Base-by-base conservation (phyloP, 192 early-diverging fungal species). In the Coemansia sp. region DNA sequence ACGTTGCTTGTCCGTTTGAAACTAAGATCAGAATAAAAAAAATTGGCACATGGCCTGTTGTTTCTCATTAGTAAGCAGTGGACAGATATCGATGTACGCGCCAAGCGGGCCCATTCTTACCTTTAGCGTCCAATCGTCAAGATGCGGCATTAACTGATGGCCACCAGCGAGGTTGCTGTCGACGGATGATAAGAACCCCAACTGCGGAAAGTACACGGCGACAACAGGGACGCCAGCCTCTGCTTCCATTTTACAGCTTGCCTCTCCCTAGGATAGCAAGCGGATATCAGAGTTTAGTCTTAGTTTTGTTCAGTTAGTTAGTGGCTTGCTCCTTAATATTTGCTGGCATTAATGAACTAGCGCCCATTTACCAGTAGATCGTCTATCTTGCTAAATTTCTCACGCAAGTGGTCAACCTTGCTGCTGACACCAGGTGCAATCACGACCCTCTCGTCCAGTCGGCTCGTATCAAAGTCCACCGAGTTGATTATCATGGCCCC, bases 171-270 rank as follows among this genome's bases (percentile, higher is more conserved):
- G 52, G 0, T 53, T 10, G 5, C 66, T 60, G 15, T 83, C 76
- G 36, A 83, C 66, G 8, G 81, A 83, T 1, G 81, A 77, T 16
- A 83, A 39, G 57, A 83, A 83, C 5, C 81, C 81, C n/a, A 83
- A 73, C 61, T 83, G 81, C 15, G 81, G 81, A 40, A 74, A 83
- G 31, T 83, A 83, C 0, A 83, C 76, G 0, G 75, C 81, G 15
- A 75, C 63, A 8, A 83, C 81, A 2, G 81, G 76, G 0, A 78
- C 72, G 0, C 69, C 66, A 0, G 69, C 73, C 5, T 46, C 64
- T 1, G 39, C 46, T 24, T 78, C 76, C 81, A 83, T 83, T 33
- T 78, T 41, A 34, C 55, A 53, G 27, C 80, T 83, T 41, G 72
- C 72, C 11, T 62, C 50, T 13, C 40, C 70, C 80, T 82, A 77